Evolutionary conservation across 176 grass and related monocot species (phyloP), one percentile per base, ranked within the genome.

Genomic region (Areca catechu): DNA sequence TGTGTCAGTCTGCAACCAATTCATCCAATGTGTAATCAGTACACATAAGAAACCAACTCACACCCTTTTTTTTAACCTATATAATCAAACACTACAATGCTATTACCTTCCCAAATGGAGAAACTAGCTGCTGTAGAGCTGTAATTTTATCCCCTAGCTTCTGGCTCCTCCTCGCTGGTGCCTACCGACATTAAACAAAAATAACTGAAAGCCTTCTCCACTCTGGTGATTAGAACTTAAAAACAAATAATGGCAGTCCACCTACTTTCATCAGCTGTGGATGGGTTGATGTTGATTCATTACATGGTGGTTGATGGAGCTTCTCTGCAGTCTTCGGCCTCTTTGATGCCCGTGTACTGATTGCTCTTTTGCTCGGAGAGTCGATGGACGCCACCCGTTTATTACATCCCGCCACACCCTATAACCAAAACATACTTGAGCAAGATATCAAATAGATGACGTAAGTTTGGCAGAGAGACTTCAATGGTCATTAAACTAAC

Each of bases 111-210:
- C 88, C 88, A 34, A 82, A 92, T 1, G 88, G 88, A 58, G 83
- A 92, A 70, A 92, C 82, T 20, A 92, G 65, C 56, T 85, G 83
- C 79, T 92, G 83, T n/a, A 92, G 79, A 16, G 83, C 73, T 6
- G 83, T 86, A 65, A 92, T 74, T 57, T 77, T 92, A 74, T 82
- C 76, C 20, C 82, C 83, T 1, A 92, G 76, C 79, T 79, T 86
- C 53, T 92, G 83, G 83, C 65, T 77, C 57, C 77, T 83, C 69
- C 76, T 91, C n/a, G 53, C 75, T 16, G 88, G 57, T 16, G 67
- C 67, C 83, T 91, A 62, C 1, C 15, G 14, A 43, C 47, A 25
- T 50, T 15, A 37, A 65, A 16, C 18, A 20, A 15, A 51, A 1
- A 24, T 4, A 23, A 49, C 61, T 23, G 27, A 28, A n/a, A 63